phyloP scores from a whole-genome alignment of 2,329 filamentous ascomycete species.

The Dothistroma pini region DNA sequence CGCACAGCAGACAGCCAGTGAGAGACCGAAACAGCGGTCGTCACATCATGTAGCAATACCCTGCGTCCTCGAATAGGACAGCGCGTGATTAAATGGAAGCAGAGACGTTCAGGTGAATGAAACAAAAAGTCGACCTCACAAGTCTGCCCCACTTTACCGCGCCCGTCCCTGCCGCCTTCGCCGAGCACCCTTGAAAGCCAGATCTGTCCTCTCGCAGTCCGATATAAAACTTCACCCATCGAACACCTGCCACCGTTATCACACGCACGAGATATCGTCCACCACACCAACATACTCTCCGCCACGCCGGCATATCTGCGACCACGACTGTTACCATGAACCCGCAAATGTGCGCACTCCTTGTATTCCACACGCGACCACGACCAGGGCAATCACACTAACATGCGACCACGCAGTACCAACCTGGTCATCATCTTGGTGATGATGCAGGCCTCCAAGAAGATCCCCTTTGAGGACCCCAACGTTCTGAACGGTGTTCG shows the following conservation, averaged over 20 bases:
- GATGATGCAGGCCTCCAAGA: conserved; percentile 98
- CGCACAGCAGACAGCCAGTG: background rate
- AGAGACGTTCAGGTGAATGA: background rate
- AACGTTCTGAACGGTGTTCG: conserved; percentile 63
- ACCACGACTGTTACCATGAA: conserved; percentile 27
- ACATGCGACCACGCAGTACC: conserved; percentile 54
- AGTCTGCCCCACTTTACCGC: background rate
- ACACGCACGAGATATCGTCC: background rate
- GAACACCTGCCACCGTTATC: background rate
- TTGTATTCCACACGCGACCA: conserved; percentile 7
- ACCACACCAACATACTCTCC: too few relatives aligned
- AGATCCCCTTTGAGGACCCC: conserved; percentile 90
- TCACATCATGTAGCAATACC: background rate
- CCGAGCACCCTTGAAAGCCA: background rate
- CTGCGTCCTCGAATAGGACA: background rate
- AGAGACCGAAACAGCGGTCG: background rate
- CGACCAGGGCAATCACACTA: conserved; percentile 3
- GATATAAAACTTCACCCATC: background rate
- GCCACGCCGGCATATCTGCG: background rate
- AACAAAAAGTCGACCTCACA: background rate
- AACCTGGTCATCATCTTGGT: conserved; percentile 93
- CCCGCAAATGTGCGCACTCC: conserved; percentile 32
- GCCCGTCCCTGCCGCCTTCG: background rate
- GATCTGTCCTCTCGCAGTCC: conserved; percentile 1
- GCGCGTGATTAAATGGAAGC: background rate